Conservation (phyloP, 73 alveolate species). For the Paramecium sonneborni region DNA sequence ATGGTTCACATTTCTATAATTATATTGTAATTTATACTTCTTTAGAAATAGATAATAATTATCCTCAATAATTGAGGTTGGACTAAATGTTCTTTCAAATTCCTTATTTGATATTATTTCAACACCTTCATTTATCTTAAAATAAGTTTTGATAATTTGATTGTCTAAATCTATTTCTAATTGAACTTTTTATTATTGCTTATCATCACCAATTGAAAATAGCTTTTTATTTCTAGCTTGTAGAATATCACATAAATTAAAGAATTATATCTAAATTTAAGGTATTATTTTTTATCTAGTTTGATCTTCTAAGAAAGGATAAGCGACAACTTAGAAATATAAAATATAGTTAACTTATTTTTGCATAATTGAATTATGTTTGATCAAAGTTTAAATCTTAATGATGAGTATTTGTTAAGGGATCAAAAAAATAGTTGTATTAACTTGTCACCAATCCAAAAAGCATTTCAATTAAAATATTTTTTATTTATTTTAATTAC, state of each 20-base stretch:
- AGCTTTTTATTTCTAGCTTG: not conserved
- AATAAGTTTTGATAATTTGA: not conserved
- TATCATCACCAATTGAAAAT: not conserved
- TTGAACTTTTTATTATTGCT: not conserved
- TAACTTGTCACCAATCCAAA: not conserved
- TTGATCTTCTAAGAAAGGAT: not conserved
- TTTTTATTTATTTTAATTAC: not conserved
- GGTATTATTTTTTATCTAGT: not conserved
- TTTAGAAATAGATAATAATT: not conserved
- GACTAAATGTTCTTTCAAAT: not conserved
- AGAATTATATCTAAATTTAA: not conserved
- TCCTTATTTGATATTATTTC: not conserved
- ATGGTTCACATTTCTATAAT: not conserved
- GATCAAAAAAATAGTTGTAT: not conserved
- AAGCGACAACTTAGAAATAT: not conserved
- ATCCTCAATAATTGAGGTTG: not conserved
- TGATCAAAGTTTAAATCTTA: not conserved
- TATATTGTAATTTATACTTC: not conserved
- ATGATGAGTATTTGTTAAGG: not conserved
- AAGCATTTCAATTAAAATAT: not conserved
- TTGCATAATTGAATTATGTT: not conserved
- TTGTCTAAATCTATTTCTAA: not conserved
- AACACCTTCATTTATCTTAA: not conserved
- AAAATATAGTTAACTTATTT: not conserved
- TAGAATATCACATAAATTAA: not conserved